Evolutionary conservation across 352 stramenopile species (phyloP).

Genomic region (Pythium scleroteichum): DNA sequence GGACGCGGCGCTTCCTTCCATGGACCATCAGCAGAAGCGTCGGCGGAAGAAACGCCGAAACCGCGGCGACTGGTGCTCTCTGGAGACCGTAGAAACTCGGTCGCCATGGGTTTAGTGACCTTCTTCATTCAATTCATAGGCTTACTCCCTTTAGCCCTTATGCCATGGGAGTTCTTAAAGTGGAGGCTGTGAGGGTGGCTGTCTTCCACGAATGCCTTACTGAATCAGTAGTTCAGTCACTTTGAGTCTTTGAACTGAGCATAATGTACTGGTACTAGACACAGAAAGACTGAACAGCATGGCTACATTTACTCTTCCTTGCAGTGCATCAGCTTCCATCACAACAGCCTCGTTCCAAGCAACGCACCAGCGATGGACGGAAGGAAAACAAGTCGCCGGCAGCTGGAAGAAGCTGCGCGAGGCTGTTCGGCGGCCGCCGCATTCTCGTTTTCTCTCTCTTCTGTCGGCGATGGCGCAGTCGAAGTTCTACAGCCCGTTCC

Average conservation of each 20-base stretch:
- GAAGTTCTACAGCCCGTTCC: constrained; percentile 57
- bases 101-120: constrained; percentile 11
- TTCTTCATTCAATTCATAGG: no score
- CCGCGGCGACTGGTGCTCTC: not conserved
- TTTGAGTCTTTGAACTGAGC: no score
- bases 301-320: constrained; percentile 10
- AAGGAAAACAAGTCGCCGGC: constrained; percentile 19
- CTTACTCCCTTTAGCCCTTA: no score
- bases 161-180: no score
- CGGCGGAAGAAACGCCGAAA: constrained; percentile 16
- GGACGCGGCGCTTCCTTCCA: constrained; percentile 14
- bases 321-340: not conserved
- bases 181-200: no score
- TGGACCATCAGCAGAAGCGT: constrained; percentile 10
- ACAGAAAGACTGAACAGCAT: not conserved
- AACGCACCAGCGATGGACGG: constrained; percentile 1
- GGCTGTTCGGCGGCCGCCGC: no score
- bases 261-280: not conserved
- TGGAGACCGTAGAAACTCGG: constrained; percentile 2
- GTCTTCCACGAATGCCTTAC: no score
- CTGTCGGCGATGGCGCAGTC: constrained; percentile 14
- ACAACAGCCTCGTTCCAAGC: constrained; percentile 1
- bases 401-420: no score
- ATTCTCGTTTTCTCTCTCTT: not conserved
- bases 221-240: not conserved